Evolutionary conservation across 2,329 filamentous ascomycete genomes (phyloP), one percentile per base, ranked within the genome.

Genomic region (Fusarium torulosum): DNA sequence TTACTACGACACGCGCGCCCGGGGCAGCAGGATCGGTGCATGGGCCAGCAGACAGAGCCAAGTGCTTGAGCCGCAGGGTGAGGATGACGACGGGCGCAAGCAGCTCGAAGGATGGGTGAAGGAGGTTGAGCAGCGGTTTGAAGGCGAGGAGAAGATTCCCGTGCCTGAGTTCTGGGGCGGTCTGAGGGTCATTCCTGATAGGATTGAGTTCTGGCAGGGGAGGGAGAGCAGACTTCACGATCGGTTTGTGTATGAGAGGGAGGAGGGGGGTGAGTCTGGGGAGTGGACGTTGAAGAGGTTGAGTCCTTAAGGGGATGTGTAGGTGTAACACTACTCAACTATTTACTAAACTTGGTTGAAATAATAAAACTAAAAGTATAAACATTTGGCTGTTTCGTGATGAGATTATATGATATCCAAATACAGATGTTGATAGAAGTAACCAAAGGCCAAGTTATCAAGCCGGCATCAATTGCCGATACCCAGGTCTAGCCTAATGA

Each of bases 101-200:
- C 84, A 92, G 80, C 80, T 99, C 61, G 93, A 97, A 75, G 81
- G 83, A 35, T 90, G 90, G 84, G 94, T 98, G 0, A 83, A 83
- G 67, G 93, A 97, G 74, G 85, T 90, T 35, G 92, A 97, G 82
- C 81, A 86, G 77, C 85, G 82, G 70, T 99, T 97, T 76, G 85
- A 90, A 41, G 92, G 88, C 3, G 75, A 86, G 67, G 91, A 97
- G 27, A 80, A 91, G 57, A 97, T 99, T 69, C 94, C 94, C 2
- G 89, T 97, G 49, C 96, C 96, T 6, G 90, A 92, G 11, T 97
- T 97, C 77, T 99, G 96, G 96, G 96, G 96, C 29, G 96, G 96
- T 0, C 77, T 97, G 77, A 88, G 95, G 72, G 86, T 99, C 62
- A 85, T 94, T 67, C 95, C 96, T 1, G 91, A 94, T 75, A 87